Base-by-base conservation (phyloP, 1,139 yeast species). In the Candida sp. region DNA sequence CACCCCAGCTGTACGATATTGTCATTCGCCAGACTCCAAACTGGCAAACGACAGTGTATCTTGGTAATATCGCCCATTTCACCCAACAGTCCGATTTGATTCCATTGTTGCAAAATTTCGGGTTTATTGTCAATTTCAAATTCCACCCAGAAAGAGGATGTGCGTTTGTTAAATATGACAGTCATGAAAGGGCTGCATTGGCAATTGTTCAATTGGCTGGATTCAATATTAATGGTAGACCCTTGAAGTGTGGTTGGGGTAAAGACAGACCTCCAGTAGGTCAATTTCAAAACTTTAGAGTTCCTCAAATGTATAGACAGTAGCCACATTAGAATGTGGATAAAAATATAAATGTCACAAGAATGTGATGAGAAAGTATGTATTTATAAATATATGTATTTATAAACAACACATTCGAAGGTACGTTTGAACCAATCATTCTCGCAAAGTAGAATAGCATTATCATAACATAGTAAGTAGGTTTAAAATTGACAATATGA, bases 181-280 rank as follows among this genome's bases (percentile, higher is more conserved):
- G 87, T 38, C 97, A 89, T 63, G 96, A 88, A 56, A 73, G 88
- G 49, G 97, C 97, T 4, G 95, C 96, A 1, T 70, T 87, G 61
- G 95, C 96, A 43, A 88, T 89, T 55, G 86, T 85, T 23, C 93
- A 87, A 56, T 70, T 89, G 49, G 77, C 82, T 21, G 95, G 95
- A n/a, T 79, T 80, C 54, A 76, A 76, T 45, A 68, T 89, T 50
- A 83, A 85, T 59, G 96, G 96, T 22, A 77, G 96, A 60, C 84
- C 87, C 29, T 67, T 89, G 58, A 84, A 84, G 60, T 82, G 91
- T 56, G 95, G 95, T 29, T 89, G 97, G 97, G 96, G 96, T 41
- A 86, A 81, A 58, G 85, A 78, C 52, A 71, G 81, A 54, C 70
- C 76, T 30, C 73, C 68, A 15, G 57, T 57, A 54, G 61, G 58